These are phyloP conservation scores for Yamadazyma takamatsuzukensis DNA, from an alignment of 805 yeast species.

Conservation along the genomic window DNA sequence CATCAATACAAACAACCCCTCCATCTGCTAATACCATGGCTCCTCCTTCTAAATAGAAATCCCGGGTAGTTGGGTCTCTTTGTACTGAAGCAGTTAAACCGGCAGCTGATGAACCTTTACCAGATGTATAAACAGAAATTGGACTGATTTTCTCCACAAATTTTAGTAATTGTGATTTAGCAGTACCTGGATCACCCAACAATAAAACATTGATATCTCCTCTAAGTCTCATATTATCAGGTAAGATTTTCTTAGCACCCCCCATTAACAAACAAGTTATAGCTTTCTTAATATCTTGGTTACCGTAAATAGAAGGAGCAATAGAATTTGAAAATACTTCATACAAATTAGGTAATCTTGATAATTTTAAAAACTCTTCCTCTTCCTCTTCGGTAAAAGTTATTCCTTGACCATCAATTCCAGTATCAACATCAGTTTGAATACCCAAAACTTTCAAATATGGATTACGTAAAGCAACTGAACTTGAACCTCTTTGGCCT, in stretches of 20 bases:
- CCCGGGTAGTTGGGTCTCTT: constrained; percentile 82
- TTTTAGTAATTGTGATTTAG: constrained; percentile 92
- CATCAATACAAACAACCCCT: constrained; percentile 98
- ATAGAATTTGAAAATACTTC: constrained; percentile 82
- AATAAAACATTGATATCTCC: constrained; percentile 94
- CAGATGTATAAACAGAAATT: constrained; percentile 93
- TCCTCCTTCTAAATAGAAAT: constrained; percentile 96
- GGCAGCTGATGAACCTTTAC: constrained; percentile 99
- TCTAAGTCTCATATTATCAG: constrained; percentile 94
- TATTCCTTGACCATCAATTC: constrained; percentile 52
- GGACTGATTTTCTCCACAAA: constrained; percentile 95
- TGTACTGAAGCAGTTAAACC: constrained; percentile 98
- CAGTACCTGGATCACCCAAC: constrained; percentile 98
- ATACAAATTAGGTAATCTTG: constrained; percentile 81
- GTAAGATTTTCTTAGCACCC: constrained; percentile 86
- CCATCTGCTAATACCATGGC: constrained; percentile 99
- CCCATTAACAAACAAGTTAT: constrained; percentile 90
- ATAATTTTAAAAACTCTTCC: constrained; percentile 77
- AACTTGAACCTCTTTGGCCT: constrained; percentile 24
- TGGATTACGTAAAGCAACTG: constrained; percentile 93
- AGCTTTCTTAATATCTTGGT: constrained; percentile 87
- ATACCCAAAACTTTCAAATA: constrained; percentile 85
- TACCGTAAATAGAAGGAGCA: constrained; percentile 97
- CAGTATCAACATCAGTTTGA: constrained; percentile 74
- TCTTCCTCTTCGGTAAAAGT: constrained; percentile 90